Evolutionary conservation across 1,284 basidiomycete genomes (phyloP), one percentile per base, ranked within the genome.

Genomic region (Thelephora terrestris): DNA sequence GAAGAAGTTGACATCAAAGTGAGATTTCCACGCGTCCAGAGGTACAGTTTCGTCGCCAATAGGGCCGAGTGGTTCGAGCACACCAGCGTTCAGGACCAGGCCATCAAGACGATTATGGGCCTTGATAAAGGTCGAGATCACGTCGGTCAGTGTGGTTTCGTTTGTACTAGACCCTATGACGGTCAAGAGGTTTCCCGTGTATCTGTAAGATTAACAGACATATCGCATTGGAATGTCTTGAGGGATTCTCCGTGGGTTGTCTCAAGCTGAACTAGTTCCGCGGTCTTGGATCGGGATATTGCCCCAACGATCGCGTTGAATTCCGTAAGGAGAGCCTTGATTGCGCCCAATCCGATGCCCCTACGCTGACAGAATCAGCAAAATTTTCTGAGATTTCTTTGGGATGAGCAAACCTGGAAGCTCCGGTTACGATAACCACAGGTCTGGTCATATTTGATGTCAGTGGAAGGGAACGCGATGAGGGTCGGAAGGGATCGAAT

Each of bases 1-100:
- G 64, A 91, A 89, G 62, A 92, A 84, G 63, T 93, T 93, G 65
- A 90, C 68, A 56, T 92, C 85, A 64, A 85, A 87, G 58, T 78
- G 73, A 9, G 64, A 57, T 57, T 71, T 83, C 84, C 78, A 88
- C n/a, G 61, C 65, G 45, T 69, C 69, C 16, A 74, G 53, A 21
- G 62, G 51, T 25, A 65, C 61, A 17, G 64, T 58, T 14, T 62
- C 53, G n/a, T 68, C 64, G 9, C 59, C 63, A 39, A 76, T 66
- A 45, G 64, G 69, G 5, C 66, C 65, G 35, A 77, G 52, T 20
- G 79, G 79, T 38, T 71, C 74, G 34, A 91, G 63, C 0, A 76
- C 74, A 9, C 77, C 91, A 7, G 91, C 91, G 55, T 91, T 92
- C 51, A 94, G 73, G 45, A 94, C 67, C 47, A 94, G 66, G 17